These are phyloP conservation scores for Cladobotryum protrusum DNA, from an alignment of 2,329 filamentous ascomycete species.

Conservation along the genomic window DNA sequence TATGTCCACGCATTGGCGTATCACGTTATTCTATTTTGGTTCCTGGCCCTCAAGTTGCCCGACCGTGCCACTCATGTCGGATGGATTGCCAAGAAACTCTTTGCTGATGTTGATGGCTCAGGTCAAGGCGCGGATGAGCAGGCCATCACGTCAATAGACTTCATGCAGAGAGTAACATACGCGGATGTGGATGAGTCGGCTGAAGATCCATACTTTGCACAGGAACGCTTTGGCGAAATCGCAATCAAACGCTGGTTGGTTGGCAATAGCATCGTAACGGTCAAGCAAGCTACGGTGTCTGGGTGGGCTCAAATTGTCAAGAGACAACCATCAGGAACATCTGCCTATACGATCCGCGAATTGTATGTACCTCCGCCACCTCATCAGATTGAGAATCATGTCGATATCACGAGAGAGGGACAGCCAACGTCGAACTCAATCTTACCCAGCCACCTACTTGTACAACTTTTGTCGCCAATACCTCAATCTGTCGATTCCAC, in stretches of 20 bases:
- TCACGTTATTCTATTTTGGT: conserved; percentile 96
- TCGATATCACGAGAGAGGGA: conserved; percentile 44
- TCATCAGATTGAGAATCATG: conserved; percentile 46
- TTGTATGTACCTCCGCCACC: conserved; percentile 52
- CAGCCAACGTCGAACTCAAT: conserved; percentile 53
- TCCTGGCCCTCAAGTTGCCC: conserved; percentile 77
- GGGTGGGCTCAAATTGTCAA: conserved; percentile 67
- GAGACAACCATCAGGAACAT: conserved; percentile 63
- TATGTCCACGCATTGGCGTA: conserved; percentile 93
- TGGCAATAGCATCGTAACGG: conserved; percentile 66
- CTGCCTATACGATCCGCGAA: conserved; percentile 53
- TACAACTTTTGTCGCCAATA: conserved; percentile 60
- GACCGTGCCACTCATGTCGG: conserved; percentile 79
- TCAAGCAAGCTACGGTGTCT: conserved; percentile 61
- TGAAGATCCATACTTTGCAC: conserved; percentile 59
- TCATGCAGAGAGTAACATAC: conserved; percentile 85
- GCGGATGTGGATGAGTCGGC: conserved; percentile 76
- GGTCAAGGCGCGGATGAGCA: conserved; percentile 78
- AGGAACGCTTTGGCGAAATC: conserved; percentile 59
- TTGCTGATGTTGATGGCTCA: conserved; percentile 66
- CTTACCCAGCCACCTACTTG: conserved; percentile 66
- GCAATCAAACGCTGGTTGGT: conserved; percentile 64
- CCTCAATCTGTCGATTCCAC: conserved; percentile 52
- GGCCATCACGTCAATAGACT: conserved; percentile 86
- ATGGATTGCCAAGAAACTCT: conserved; percentile 85